A percentile compares a stretch with the other conserved stretches of the same genome.
These are phyloP conservation scores for Phytophthora europaea DNA, from an alignment of 352 stramenopile species.

Conservation along the genomic window DNA sequence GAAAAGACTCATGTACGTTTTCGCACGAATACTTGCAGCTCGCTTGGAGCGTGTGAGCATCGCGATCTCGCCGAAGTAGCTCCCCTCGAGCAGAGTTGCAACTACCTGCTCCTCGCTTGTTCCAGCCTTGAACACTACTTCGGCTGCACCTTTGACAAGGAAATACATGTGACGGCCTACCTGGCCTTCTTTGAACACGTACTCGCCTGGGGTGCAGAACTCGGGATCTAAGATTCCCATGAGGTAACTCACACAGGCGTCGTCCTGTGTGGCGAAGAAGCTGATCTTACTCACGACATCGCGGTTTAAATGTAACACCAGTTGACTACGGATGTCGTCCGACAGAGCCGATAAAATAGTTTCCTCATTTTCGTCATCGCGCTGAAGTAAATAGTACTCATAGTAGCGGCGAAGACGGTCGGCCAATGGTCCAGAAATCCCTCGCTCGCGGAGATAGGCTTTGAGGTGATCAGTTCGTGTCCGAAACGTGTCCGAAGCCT, in stretches of 20 bases:
- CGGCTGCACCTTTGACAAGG: slow-evolving; percentile 76
- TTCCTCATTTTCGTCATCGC: slow-evolving; percentile 80
- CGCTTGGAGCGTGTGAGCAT: slow-evolving; percentile 87
- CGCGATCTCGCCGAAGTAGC: slow-evolving; percentile 86
- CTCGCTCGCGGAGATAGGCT: slow-evolving; percentile 76
- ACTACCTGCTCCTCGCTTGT: slow-evolving; percentile 66
- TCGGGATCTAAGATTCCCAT: slow-evolving; percentile 85
- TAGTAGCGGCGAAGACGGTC: slow-evolving; percentile 78
- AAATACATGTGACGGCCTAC: slow-evolving; percentile 89
- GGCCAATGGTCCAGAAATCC: slow-evolving; percentile 63
- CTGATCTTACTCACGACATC: slow-evolving; percentile 86
- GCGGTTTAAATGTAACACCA: slow-evolving; percentile 83
- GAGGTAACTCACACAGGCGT: slow-evolving; percentile 84
- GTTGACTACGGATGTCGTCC: slow-evolving; percentile 77
- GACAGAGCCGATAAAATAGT: slow-evolving; percentile 76
- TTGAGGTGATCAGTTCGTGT: slow-evolving; percentile 83
- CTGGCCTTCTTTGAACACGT: slow-evolving; percentile 87
- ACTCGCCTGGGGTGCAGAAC: slow-evolving; percentile 83
- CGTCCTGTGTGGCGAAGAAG: slow-evolving; percentile 85
- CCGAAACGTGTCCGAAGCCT: slow-evolving; percentile 55
- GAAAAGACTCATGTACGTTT: slow-evolving; percentile 83
- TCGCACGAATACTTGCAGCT: slow-evolving; percentile 81
- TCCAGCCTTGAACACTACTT: slow-evolving; percentile 75
- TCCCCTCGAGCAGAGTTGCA: slow-evolving; percentile 70
- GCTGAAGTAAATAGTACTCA: slow-evolving; percentile 82